These are phyloP conservation scores for Colletotrichum tropicale DNA, from an alignment of 2,329 filamentous ascomycete genomes.

Conservation along the genomic window DNA sequence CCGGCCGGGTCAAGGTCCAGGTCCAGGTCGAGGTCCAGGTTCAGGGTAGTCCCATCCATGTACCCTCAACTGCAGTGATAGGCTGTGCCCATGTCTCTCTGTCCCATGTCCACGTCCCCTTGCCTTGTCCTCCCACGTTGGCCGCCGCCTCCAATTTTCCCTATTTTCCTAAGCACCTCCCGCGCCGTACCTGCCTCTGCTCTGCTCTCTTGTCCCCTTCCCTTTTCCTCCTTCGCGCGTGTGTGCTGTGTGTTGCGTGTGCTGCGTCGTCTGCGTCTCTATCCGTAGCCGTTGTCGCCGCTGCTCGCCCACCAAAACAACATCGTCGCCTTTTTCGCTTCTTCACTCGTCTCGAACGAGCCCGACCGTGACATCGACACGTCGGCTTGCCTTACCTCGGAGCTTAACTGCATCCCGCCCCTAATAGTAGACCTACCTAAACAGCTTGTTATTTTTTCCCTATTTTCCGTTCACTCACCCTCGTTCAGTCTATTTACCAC, in stretches of 20 bases:
- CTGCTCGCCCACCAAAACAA: background rate
- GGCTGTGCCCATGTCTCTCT: constrained; percentile 16
- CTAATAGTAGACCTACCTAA: constrained; percentile 18
- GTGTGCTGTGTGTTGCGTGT: constrained; percentile 6
- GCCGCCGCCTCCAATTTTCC: constrained; percentile 7
- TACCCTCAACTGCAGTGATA: background rate
- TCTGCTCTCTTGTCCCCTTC: background rate
- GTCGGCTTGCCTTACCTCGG: constrained; percentile 2
- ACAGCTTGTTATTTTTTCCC: background rate
- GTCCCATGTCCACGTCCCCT: background rate
- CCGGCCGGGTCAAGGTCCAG: constrained; percentile 1
- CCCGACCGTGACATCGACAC: background rate
- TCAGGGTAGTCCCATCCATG: background rate
- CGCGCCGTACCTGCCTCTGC: background rate
- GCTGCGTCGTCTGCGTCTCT: background rate
- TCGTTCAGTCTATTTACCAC: constrained; percentile 9
- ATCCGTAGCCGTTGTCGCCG: constrained; percentile 5
- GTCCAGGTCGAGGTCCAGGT: background rate
- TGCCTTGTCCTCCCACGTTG: background rate
- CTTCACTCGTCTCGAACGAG: constrained; percentile 7
- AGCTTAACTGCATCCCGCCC: background rate
- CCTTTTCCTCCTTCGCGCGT: background rate
- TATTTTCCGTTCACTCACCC: constrained; percentile 4
- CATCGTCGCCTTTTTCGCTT: background rate
- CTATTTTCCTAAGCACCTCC: constrained; percentile 12